These are phyloP conservation scores for Mantamonas sphyraenae DNA, from an alignment of 78 protist genomes.

Conservation along the genomic window DNA sequence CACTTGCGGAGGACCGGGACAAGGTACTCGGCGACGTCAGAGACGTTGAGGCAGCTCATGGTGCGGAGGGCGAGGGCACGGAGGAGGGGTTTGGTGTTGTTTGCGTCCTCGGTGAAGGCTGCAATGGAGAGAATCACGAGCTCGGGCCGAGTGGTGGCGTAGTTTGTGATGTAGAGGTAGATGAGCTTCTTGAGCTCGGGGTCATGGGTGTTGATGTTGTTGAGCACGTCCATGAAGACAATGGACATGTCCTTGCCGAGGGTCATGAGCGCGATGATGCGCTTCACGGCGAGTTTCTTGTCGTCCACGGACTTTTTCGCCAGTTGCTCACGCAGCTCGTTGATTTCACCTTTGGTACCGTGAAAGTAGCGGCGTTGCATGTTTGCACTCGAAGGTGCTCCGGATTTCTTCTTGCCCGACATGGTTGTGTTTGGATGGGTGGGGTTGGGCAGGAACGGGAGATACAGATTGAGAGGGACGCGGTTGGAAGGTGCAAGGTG, in stretches of 20 bases:
- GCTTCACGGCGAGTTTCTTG: conserved; percentile 92
- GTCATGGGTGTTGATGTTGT: conserved; percentile 84
- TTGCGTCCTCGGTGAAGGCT: conserved; percentile 64
- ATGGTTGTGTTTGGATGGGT: too few relatives aligned
- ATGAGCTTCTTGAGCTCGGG: conserved; percentile 97
- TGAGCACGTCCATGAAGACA: conserved; percentile 78
- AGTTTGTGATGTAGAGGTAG: conserved; percentile 96
- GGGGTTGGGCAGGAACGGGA: too few relatives aligned
- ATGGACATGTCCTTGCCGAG: conserved; percentile 95
- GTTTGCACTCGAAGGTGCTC: too few relatives aligned
- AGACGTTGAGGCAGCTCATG: conserved; percentile 97
- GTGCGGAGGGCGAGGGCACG: conserved; percentile 98
- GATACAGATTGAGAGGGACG: too few relatives aligned
- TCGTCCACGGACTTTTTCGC: conserved; percentile 18
- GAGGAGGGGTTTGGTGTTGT: conserved; percentile 87
- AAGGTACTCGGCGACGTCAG: conserved; percentile 84
- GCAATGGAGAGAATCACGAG: conserved; percentile 90
- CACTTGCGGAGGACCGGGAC: conserved; percentile 79
- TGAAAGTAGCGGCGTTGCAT: too few relatives aligned
- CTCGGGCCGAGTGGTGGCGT: conserved; percentile 96
- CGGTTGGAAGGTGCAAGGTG: too few relatives aligned
- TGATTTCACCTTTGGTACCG: neutral
- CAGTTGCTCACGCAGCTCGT: neutral
- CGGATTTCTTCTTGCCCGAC: too few relatives aligned
- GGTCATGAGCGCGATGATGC: conserved; percentile 97